These are phyloP conservation scores for Zarea fungicola DNA, from an alignment of 2,329 filamentous ascomycete species.

Conservation along the genomic window DNA sequence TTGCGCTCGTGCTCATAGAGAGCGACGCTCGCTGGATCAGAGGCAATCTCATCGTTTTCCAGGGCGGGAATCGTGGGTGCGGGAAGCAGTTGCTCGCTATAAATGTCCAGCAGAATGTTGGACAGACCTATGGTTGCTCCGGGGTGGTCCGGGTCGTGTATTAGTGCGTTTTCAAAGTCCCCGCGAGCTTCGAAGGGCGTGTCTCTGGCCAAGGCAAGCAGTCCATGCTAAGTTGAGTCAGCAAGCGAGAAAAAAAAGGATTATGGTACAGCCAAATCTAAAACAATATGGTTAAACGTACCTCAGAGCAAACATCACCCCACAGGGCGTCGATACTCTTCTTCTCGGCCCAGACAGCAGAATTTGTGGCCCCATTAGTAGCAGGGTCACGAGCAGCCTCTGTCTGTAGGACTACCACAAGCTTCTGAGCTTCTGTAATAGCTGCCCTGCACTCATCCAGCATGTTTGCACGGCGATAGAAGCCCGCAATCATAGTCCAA, in stretches of 20 bases:
- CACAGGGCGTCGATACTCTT: slow-evolving; percentile 80
- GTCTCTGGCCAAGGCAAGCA: slow-evolving; percentile 57
- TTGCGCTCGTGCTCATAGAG: slow-evolving; percentile 12
- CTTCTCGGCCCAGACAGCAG: slow-evolving; percentile 69
- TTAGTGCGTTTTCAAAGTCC: slow-evolving; percentile 77
- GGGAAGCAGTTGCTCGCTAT: slow-evolving; percentile 62
- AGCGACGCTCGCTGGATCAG: slow-evolving; percentile 15
- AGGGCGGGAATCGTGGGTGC: slow-evolving; percentile 47
- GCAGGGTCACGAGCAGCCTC: slow-evolving; percentile 59
- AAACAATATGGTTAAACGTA: slow-evolving; percentile 50
- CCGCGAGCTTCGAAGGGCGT: slow-evolving; percentile 64
- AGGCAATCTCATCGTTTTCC: slow-evolving; percentile 16
- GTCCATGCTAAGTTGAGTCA: slow-evolving; percentile 50
- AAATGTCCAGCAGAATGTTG: slow-evolving; percentile 81
- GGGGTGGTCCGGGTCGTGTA: slow-evolving; percentile 73
- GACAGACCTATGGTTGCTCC: slow-evolving; percentile 76
- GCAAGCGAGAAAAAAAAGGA: not conserved
- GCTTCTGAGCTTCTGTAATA: slow-evolving; percentile 72
- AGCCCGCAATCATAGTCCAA: slow-evolving; percentile 84
- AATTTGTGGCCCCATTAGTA: slow-evolving; percentile 55
- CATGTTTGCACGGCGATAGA: slow-evolving; percentile 79
- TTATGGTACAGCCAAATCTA: too few relatives aligned
- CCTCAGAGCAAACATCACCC: slow-evolving; percentile 79
- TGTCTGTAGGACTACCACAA: slow-evolving; percentile 65
- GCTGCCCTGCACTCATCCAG: slow-evolving; percentile 76